Base-by-base conservation (phyloP, 148 eudicot species). In the Bassia scoparia region DNA sequence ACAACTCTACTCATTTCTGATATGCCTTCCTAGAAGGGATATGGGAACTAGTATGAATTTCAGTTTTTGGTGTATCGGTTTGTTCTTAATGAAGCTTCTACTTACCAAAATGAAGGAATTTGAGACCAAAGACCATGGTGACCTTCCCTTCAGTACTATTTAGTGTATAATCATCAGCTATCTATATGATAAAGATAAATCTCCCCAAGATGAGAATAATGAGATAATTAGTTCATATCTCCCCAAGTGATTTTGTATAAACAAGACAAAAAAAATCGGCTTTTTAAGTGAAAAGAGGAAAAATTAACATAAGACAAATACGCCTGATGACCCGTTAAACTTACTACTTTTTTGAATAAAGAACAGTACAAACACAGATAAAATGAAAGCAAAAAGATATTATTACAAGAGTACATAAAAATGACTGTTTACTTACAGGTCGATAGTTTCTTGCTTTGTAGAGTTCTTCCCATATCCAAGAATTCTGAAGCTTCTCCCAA, bases 391-490 rank as follows among this genome's bases (percentile, higher is more conserved):
- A 43, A 43, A n/a, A n/a, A n/a, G n/a, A n/a, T 24, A 71, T 10
- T 9, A n/a, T n/a, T n/a, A n/a, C n/a, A n/a, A n/a, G n/a, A n/a
- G n/a, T n/a, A n/a, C n/a, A n/a, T 72, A 35, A 71, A 72, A 74
- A 37, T 67, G 11, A 18, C 11, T 4, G 29, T 43, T 55, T 21
- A 83, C 90, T 64, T 62, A 95, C 98, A 66, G 98, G 98, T 29
- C 98, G 84, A 75, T 81, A 91, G 72, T 95, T 95, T 80, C 98
- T 85, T 41, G 91, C 97, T 65, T 34, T 67, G 62, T 87, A 72
- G 74, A 95, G 96, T 82, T 95, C 98, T 74, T 89, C 87, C 98
- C 97, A 95, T 80, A 95, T 79, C 98, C 98, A 95, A n/a, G 98
- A 95, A 65, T 76, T 88, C 74, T 77, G 81, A 75, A 95, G 83